Evolutionary conservation across 2,329 filamentous ascomycete species (phyloP), one percentile per base, ranked within the genome.

Genomic region (Aspergillus udagawae): DNA sequence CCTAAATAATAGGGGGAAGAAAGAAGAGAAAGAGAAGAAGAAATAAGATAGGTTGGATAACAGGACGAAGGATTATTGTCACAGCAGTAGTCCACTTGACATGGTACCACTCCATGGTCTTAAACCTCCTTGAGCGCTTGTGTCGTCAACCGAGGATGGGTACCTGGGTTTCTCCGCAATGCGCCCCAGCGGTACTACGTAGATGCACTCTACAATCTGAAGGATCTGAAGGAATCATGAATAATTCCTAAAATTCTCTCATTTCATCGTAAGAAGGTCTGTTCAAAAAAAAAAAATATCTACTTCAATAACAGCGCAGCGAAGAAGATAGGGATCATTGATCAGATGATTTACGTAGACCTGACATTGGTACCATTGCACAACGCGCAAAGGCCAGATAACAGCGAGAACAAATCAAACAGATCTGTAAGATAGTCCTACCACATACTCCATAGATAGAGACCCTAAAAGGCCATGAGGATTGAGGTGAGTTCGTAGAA

Each of bases 121-220:
- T 58, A 60, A 60, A 58, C 57, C 52, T 54, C 44, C 23, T 49
- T 28, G 28, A 49, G 47, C n/a, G 10, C 23, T 28, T 35, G 49
- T 27, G 21, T 57, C 51, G 49, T 55, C 60, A 59, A 63, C 61
- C 61, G 61, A 59, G 56, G 49, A 53, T 52, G 52, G 49, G 10
- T 38, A 38, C 32, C 41, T 52, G 44, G 23, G 44, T 47, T 47
- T 47, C 44, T 47, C 44, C 44, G 44, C 44, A 47, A 47, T n/a
- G 42, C 42, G 42, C 42, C 42, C 42, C 42, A 45, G 42, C 42
- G 42, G 42, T 45, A 45, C 42, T 45, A 45, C 42, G 42, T 20
- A 21, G 32, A 17, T 38, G 32, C 32, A 38, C 32, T 38, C 6
- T 17, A 17, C 14, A 38, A 17, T 32, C 32, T 6, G 32, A 17